Conservation (phyloP, 768 basidiomycete species). For the Mycena floridula region DNA sequence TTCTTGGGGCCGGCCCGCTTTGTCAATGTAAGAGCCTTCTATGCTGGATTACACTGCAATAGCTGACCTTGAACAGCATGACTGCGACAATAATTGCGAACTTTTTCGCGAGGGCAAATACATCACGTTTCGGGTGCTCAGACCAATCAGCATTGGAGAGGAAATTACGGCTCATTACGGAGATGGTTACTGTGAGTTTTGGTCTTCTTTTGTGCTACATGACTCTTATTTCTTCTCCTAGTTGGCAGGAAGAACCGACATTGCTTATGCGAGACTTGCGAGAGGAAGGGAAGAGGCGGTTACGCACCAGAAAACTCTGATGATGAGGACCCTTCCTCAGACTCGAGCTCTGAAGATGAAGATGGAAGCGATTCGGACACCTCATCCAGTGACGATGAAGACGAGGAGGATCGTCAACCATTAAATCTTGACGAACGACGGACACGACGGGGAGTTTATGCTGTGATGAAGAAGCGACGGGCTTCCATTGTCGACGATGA, state of each 20-base stretch:
- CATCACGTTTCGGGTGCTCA: constrained; percentile 82
- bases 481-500: constrained; percentile 60
- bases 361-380: constrained; percentile 32
- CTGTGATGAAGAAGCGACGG: constrained; percentile 50
- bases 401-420: constrained; percentile 22
- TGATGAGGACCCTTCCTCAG: constrained; percentile 39
- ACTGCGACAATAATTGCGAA: constrained; percentile 86
- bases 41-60: constrained; percentile 1
- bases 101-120: constrained; percentile 84
- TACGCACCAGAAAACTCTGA: constrained; percentile 59
- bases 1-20: constrained; percentile 90
- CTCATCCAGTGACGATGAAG: constrained; percentile 17
- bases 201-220: constrained; percentile 10
- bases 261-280: constrained; percentile 85
- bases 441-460: constrained; percentile 79
- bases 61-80: constrained; percentile 50
- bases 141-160: constrained; percentile 73
- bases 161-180: constrained; percentile 90
- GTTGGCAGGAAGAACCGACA: constrained; percentile 66
- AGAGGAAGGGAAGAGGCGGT: constrained; percentile 67
- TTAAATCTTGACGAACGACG: constrained; percentile 74
- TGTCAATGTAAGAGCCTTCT: constrained; percentile 66
- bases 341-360: constrained; percentile 35
- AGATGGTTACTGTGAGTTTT: constrained; percentile 78
- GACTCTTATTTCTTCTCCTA: constrained; percentile 22